phyloP scores from a whole-genome alignment of 805 yeast genomes.

The Ogataea ganodermae region DNA sequence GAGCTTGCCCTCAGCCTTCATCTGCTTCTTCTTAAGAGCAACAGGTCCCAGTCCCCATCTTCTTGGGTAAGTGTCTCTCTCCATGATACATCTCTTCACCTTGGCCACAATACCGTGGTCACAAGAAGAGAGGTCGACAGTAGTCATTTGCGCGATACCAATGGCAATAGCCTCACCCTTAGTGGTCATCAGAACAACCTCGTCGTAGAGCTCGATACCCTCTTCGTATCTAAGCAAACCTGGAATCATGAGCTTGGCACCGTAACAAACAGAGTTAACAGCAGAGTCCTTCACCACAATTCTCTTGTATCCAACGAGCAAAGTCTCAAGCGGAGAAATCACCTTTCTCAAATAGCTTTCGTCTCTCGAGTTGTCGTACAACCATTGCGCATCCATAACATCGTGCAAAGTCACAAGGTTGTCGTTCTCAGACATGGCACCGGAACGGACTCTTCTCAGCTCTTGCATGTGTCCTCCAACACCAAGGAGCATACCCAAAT shows the following conservation, averaged over 20 bases:
- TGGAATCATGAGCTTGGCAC: conserved; percentile 98
- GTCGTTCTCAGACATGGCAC: conserved; percentile 89
- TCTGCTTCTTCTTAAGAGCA: conserved; percentile 97
- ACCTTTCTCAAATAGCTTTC: conserved; percentile 93
- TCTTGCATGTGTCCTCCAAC: conserved; percentile 99
- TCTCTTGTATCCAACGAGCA: conserved; percentile 94
- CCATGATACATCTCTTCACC: conserved; percentile 99
- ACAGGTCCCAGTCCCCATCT: conserved; percentile 99
- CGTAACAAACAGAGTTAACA: conserved; percentile 97
- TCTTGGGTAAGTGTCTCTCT: conserved; percentile 98
- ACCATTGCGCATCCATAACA: conserved; percentile 97
- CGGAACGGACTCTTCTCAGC: conserved; percentile 97
- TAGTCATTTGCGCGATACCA: conserved; percentile 98
- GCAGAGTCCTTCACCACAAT: conserved; percentile 90
- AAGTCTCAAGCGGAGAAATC: conserved; percentile 91
- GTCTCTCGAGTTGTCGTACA: conserved; percentile 95
- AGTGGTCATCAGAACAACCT: conserved; percentile 96
- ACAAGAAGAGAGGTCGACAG: conserved; percentile 93
- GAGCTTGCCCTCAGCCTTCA: conserved; percentile 95
- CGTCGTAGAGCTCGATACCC: conserved; percentile 95
- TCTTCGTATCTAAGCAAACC: conserved; percentile 97
- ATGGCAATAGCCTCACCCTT: conserved; percentile 99
- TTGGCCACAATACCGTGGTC: conserved; percentile 99
- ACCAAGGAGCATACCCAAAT: conserved; percentile 95
- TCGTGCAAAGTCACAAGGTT: conserved; percentile 95